A percentile compares a stretch with the other conserved stretches of the same genome.
Evolutionary conservation across 169 alveolate genomes (phyloP).

Genomic region (Babesia ovis): DNA sequence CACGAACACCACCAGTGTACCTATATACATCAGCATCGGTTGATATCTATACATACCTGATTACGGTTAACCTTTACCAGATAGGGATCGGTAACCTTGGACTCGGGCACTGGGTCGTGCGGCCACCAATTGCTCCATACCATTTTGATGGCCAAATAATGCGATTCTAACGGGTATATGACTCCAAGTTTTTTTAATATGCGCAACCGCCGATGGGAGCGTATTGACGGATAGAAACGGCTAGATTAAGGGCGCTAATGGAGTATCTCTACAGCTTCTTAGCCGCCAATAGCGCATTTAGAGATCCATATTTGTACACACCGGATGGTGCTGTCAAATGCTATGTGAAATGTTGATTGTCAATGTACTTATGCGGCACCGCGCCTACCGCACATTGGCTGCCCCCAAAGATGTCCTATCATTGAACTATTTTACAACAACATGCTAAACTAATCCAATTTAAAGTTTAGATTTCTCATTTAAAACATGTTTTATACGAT

Average conservation of each 20-base stretch:
- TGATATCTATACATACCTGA: slow-evolving; percentile 60
- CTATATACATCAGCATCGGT: slow-evolving; percentile 27
- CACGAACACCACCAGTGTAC: slow-evolving; percentile 82
- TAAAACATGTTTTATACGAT: too few relatives aligned
- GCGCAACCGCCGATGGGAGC: not conserved
- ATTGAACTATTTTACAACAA: too few relatives aligned
- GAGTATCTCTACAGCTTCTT: not conserved
- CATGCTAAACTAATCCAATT: too few relatives aligned
- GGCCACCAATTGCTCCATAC: slow-evolving; percentile 82
- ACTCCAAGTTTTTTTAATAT: not conserved
- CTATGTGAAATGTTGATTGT: not conserved
- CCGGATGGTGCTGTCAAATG: not conserved
- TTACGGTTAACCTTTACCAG: slow-evolving; percentile 70
- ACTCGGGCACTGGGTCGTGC: slow-evolving; percentile 77
- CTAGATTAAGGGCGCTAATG: not conserved
- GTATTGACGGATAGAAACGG: not conserved
- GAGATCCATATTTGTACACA: not conserved
- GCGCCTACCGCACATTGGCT: slow-evolving; percentile 1
- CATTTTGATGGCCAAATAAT: slow-evolving; percentile 45
- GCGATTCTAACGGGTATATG: not conserved
- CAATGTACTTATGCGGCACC: slow-evolving; percentile 1
- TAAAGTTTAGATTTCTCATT: too few relatives aligned
- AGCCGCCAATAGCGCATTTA: not conserved
- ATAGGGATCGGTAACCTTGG: slow-evolving; percentile 75
- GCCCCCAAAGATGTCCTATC: not conserved